A percentile compares a stretch with the other conserved stretches of the same genome.
phyloP scores from a whole-genome alignment of 495 filamentous ascomycete genomes.

The Thermothielavioides terrestris region DNA sequence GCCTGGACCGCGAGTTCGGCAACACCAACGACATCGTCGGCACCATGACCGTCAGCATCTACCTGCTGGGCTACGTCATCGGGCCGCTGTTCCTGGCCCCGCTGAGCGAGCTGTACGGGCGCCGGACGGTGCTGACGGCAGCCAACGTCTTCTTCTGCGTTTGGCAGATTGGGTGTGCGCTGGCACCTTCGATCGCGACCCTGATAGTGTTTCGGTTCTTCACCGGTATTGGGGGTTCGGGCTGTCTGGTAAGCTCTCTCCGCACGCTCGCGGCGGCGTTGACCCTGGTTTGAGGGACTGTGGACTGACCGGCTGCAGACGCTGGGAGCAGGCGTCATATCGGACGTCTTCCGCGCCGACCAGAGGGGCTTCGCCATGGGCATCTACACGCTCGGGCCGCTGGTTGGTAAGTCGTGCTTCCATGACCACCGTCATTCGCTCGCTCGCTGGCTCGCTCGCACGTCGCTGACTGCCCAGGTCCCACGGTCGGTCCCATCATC shows the following conservation, averaged over 20 bases:
- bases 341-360: constrained; percentile 47
- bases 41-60: constrained; percentile 36
- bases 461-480: constrained; percentile 22
- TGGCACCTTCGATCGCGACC: constrained; percentile 48
- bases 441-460: no score
- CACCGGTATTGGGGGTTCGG: constrained; percentile 37
- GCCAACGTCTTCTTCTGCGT: constrained; percentile 60
- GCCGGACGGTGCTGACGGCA: constrained; percentile 50
- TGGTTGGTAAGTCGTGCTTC: constrained; percentile 35
- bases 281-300: background rate
- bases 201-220: constrained; percentile 60
- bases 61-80: constrained; percentile 36
- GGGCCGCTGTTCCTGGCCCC: constrained; percentile 54
- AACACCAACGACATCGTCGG: constrained; percentile 29
- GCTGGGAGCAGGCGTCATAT: constrained; percentile 48
- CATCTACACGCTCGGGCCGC: constrained; percentile 37
- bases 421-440: no score
- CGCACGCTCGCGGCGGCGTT: background rate
- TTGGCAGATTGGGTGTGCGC: constrained; percentile 62
- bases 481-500: constrained; percentile 43
- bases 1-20: constrained; percentile 46
- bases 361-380: constrained; percentile 51
- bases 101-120: constrained; percentile 66
- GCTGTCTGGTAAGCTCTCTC: constrained; percentile 21
- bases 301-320: constrained; percentile 19